A percentile compares a stretch with the other conserved stretches of the same genome.
Evolutionary conservation across 768 basidiomycete species (phyloP).

Genomic region (Kwoniella dendrophila): DNA sequence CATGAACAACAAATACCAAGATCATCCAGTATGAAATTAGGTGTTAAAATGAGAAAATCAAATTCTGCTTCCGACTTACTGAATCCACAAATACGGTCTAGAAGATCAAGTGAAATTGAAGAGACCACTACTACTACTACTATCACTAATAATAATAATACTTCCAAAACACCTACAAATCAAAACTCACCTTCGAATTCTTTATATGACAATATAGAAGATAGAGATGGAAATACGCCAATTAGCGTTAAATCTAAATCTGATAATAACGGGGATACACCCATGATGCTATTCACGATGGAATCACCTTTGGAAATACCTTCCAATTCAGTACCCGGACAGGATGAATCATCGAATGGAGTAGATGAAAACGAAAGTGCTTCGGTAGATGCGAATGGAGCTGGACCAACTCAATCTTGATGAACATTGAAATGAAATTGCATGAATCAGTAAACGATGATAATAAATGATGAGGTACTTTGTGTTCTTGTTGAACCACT

Average conservation of each 20-base stretch:
- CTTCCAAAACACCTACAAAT: no score
- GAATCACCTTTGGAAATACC: conserved; percentile 14
- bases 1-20: not conserved
- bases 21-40: not conserved
- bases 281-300: conserved; percentile 19
- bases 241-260: not conserved
- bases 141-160: not conserved
- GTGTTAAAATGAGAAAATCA: not conserved
- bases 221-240: not conserved
- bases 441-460: no score
- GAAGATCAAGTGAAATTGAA: conserved; percentile 12
- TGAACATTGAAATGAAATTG: no score
- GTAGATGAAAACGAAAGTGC: no score
- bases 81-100: not conserved
- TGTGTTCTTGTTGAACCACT: no score
- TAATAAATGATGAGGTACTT: no score
- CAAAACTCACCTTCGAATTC: no score
- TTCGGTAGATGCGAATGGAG: no score
- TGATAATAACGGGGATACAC: conserved; percentile 8
- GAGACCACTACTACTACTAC: not conserved
- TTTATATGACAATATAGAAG: not conserved
- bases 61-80: conserved; percentile 1
- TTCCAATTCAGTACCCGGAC: not conserved
- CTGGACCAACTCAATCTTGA: no score
- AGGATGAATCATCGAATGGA: no score